Base-by-base conservation (phyloP, 1,139 yeast genomes). In the Suhomyces bribrorum region DNA sequence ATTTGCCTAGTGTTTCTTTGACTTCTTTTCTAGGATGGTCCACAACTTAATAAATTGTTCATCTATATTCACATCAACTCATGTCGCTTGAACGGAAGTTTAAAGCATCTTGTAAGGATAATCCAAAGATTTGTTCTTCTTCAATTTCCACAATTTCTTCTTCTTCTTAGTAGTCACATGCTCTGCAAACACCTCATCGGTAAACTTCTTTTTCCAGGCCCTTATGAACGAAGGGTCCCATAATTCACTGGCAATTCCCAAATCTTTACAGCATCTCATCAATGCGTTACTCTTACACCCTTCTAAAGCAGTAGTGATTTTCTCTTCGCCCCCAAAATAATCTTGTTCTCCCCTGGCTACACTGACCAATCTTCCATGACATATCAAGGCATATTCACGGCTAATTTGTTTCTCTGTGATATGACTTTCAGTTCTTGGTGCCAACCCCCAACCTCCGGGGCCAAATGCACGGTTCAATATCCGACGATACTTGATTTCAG, bases 391-490 rank as follows among this genome's bases (percentile, higher is more conserved):
- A 55, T 87, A 92, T 57, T 92, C 98, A 45, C 98, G 75, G 7
- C 96, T 86, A 26, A 79, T 66, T 45, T 75, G 75, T 44, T 66
- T 69, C 12, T 72, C 69, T 1, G 95, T 83, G 20, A 92, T 80
- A 37, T 78, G 67, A 0, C 96, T 84, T 49, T 86, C 94, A 0
- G 96, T 84, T 41, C 98, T 69, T 7, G 98, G 97, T 0, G 95
- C 96, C 42, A 92, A 69, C 0, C 98, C 98, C 98, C 98, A 92
- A 1, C 96, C 97, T 16, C 98, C 98, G 2, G 98, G 97, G 2
- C 98, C 98, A 69, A 92, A 90, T 0, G 97, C 95, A 27, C 75
- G 74, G 62, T 90, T 90, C 50, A 92, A 65, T 24, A 89, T 84
- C 33, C 98, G 76, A 46, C 98, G 78, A 59, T 92, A 92, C 58